Base-by-base conservation (phyloP, 306 rosid genomes). In the Cucurbita moschata region DNA sequence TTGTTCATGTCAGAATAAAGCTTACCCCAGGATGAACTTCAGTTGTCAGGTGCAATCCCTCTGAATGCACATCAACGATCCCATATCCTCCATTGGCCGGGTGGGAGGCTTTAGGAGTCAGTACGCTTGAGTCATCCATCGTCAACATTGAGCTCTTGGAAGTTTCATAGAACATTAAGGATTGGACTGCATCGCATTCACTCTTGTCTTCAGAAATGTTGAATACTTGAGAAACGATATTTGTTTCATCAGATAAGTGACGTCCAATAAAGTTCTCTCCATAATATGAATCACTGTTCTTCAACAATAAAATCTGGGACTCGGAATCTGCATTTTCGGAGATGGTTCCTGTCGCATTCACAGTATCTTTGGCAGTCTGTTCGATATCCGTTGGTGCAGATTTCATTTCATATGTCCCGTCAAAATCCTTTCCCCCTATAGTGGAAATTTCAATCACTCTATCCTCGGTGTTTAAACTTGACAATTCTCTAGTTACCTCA, bases 11-110 rank as follows among this genome's bases (percentile, higher is more conserved):
- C 26, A 39, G 68, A 57, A 58, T 73, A 63, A 61, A 43, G 47
- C 18, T 76, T 83, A 92, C 98, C 96, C 83, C 70, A 26, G 83
- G 85, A 54, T 42, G 75, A 70, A 78, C 79, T 79, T 77, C 81
- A 56, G 80, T 67, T 70, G 76, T 72, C 73, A 85, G 30, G 21
- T 71, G 83, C 69, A 81, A 75, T 42, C 51, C 15, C 79, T 77
- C 82, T 5, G 86, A 64, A 60, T 46, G 84, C 71, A 85, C 85
- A 72, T 23, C 81, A 49, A 84, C 78, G 53, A 75, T 73, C 39
- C 76, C 84, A 11, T 77, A 44, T 79, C 56, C 87, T 73, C 76
- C 81, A 21, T 77, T 75, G n/a, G 81, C 60, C 82, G 76, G 80
- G 81, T 72, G 61, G 40, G 58, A n/a, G 15, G 64, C 57, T 63